Conservation (phyloP, 768 basidiomycete species). For the Omphalotus guepiniiformis region DNA sequence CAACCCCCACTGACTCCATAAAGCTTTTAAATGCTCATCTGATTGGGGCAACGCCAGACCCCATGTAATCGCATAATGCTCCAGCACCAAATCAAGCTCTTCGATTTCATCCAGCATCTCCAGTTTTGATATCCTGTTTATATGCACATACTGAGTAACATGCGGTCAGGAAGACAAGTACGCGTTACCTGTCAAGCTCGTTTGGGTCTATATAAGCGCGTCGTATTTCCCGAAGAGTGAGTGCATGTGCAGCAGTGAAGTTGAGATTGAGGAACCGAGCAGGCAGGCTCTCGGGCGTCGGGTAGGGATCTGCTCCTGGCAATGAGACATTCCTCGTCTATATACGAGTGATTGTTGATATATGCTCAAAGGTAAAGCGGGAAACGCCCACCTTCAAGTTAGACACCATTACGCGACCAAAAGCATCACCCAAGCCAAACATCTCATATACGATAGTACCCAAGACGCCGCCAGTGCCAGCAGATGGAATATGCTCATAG, state of each 20-base stretch:
- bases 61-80: slow-evolving; percentile 91
- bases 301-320: slow-evolving; percentile 67
- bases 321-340: slow-evolving; percentile 59
- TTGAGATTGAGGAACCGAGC: slow-evolving; percentile 55
- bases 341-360: not conserved
- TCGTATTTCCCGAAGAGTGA: slow-evolving; percentile 70
- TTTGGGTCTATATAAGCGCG: slow-evolving; percentile 36
- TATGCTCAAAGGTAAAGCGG: not conserved
- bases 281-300: slow-evolving; percentile 31
- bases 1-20: slow-evolving; percentile 36
- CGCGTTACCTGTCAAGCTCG: slow-evolving; percentile 62
- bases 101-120: slow-evolving; percentile 94
- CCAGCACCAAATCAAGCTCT: slow-evolving; percentile 85
- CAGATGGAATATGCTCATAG: slow-evolving; percentile 42
- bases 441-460: slow-evolving; percentile 86
- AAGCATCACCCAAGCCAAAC: slow-evolving; percentile 82
- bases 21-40: not conserved
- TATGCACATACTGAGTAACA: too few relatives aligned
- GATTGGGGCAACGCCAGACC: slow-evolving; percentile 25
- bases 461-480: slow-evolving; percentile 28
- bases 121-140: slow-evolving; percentile 62
- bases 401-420: slow-evolving; percentile 89
- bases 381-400: slow-evolving; percentile 64
- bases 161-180: too few relatives aligned
- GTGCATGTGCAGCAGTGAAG: slow-evolving; percentile 50